These are phyloP conservation scores for Xeromyces bisporus DNA, from an alignment of 495 filamentous ascomycete genomes.

Conservation along the genomic window DNA sequence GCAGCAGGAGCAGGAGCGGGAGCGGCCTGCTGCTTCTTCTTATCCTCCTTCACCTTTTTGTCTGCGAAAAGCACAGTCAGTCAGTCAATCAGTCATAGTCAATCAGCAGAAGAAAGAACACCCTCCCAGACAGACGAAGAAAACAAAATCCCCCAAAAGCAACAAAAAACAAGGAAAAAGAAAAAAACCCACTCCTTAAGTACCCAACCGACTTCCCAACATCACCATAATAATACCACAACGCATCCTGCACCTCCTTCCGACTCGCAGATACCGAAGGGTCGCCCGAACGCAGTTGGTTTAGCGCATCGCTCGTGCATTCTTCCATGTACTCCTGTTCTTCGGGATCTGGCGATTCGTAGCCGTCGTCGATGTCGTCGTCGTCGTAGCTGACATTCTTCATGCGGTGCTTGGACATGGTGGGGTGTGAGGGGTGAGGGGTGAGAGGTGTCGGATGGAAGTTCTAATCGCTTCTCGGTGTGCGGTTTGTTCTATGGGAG, in stretches of 20 bases:
- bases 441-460: no score
- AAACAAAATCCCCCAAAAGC: constrained; percentile 18
- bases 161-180: background rate
- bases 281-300: constrained; percentile 21
- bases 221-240: constrained; percentile 96
- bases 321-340: constrained; percentile 25
- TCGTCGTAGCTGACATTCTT: constrained; percentile 30
- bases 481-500: no score
- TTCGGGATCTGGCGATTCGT: constrained; percentile 27
- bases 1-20: constrained; percentile 20
- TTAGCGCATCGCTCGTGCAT: constrained; percentile 22
- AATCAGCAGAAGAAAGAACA: no score
- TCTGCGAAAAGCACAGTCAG: constrained; percentile 35
- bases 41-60: constrained; percentile 25
- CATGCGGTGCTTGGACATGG: constrained; percentile 32
- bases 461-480: no score
- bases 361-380: constrained; percentile 27
- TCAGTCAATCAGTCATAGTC: no score
- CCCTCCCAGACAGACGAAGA: no score
- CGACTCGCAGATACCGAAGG: constrained; percentile 25
- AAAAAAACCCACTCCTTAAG: constrained; percentile 40
- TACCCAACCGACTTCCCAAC: constrained; percentile 68
- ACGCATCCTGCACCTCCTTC: constrained; percentile 63
- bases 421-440: no score
- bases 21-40: constrained; percentile 21